These are phyloP conservation scores for Simplicillium sp. DNA, from an alignment of 2,329 filamentous ascomycete species.

Conservation along the genomic window DNA sequence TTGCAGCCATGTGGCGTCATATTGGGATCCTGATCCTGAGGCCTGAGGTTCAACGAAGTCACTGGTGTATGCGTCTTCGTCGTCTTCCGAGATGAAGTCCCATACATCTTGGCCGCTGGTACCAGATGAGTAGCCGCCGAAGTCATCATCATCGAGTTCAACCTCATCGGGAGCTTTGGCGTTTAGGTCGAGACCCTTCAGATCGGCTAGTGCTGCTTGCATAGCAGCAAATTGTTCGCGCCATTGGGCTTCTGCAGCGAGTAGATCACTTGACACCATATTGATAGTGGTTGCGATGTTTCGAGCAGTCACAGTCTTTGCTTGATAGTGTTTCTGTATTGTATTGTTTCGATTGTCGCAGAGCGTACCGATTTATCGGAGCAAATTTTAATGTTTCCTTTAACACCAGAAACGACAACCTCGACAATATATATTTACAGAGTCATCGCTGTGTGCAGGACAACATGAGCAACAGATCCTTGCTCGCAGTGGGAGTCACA, in stretches of 20 bases:
- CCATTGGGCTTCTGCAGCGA: conserved; percentile 56
- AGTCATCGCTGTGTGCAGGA: no score
- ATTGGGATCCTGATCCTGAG: conserved; percentile 21
- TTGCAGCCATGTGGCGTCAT: conserved; percentile 61
- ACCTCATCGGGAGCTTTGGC: not conserved
- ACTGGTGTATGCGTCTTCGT: conserved; percentile 56
- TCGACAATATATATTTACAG: no score
- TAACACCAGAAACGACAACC: no score
- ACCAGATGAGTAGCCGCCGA: conserved; percentile 43
- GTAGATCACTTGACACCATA: conserved; percentile 25
- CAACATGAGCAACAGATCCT: not conserved
- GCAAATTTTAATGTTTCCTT: no score
- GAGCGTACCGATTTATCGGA: no score
- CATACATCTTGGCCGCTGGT: conserved; percentile 74
- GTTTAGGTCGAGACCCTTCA: conserved; percentile 35
- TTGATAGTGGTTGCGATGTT: not conserved
- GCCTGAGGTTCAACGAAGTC: conserved; percentile 45
- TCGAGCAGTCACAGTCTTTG: not conserved
- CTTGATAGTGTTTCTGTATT: no score
- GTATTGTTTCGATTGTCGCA: no score
- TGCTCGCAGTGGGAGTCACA: not conserved
- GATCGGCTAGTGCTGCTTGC: conserved; percentile 70
- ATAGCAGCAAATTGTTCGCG: conserved; percentile 76
- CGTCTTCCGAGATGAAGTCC: conserved; percentile 77
- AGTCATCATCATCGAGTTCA: conserved; percentile 36